Conservation (phyloP, 2,329 filamentous ascomycete genomes). For the Xylaria sp. region DNA sequence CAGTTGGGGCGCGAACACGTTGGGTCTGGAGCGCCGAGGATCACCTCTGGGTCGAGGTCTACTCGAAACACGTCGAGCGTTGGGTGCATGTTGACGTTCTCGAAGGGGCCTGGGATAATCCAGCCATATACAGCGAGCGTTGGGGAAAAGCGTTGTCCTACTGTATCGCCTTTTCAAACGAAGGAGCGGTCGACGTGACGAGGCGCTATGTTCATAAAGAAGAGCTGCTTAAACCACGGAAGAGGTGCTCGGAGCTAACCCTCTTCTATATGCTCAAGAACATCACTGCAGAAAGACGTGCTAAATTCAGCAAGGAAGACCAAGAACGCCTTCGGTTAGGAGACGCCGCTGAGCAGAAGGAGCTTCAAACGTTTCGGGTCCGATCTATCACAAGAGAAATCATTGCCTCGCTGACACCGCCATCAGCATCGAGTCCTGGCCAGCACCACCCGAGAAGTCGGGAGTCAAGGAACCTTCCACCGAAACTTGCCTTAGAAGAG, state of each 20-base stretch:
- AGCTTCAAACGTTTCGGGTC: constrained; percentile 9
- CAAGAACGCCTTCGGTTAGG: neutral
- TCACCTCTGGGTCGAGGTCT: constrained; percentile 8
- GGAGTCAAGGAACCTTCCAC: neutral
- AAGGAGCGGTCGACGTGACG: constrained; percentile 13
- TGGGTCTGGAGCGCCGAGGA: constrained; percentile 14
- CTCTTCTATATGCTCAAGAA: constrained; percentile 18
- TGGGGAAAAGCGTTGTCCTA: constrained; percentile 10
- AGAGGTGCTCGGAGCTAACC: constrained; percentile 11
- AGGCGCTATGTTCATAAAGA: constrained; percentile 7
- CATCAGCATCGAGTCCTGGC: too few relatives aligned
- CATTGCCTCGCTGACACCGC: constrained; percentile 1
- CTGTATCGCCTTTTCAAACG: constrained; percentile 14
- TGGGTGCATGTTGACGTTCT: constrained; percentile 13
- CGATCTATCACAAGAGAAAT: neutral
- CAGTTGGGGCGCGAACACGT: constrained; percentile 9
- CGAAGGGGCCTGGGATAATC: constrained; percentile 8
- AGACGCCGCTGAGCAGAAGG: constrained; percentile 4
- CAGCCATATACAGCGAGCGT: constrained; percentile 5
- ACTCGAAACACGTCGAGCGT: constrained; percentile 7
- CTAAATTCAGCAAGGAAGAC: neutral
- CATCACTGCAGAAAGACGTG: constrained; percentile 10
- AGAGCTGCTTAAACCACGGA: neutral
- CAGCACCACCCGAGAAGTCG: constrained; percentile 4
- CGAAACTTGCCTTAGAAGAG: constrained; percentile 11